These are phyloP conservation scores for Boletus reticuloceps DNA, from an alignment of 768 basidiomycete genomes.

Conservation along the genomic window DNA sequence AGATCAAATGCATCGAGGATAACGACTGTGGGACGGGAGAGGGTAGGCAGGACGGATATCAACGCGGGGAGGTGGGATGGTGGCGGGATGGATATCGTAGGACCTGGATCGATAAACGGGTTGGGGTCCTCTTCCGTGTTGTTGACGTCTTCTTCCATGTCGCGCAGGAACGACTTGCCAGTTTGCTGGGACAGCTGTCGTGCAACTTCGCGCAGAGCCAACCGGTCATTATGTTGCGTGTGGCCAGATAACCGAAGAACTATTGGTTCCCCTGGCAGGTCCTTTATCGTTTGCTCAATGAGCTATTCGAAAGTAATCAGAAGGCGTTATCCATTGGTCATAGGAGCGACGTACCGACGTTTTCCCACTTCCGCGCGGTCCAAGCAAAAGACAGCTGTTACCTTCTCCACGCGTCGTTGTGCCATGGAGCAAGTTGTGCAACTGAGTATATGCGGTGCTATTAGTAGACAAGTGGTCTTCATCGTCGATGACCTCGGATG, in stretches of 20 bases:
- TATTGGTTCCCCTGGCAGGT: conserved; percentile 53
- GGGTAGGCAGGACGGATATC: conserved; percentile 74
- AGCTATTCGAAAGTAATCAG: conserved; percentile 40
- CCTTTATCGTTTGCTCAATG: conserved; percentile 53
- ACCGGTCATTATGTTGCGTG: conserved; percentile 78
- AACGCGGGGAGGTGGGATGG: conserved; percentile 70
- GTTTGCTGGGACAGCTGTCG: conserved; percentile 79
- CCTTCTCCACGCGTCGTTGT: conserved; percentile 83
- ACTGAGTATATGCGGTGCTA: conserved; percentile 49
- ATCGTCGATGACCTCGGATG: conserved; percentile 26
- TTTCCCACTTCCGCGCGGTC: conserved; percentile 86
- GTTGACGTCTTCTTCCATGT: conserved; percentile 28
- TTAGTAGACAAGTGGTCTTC: conserved; percentile 45
- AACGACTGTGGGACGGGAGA: conserved; percentile 76
- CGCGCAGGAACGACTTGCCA: conserved; percentile 51
- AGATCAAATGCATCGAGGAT: conserved; percentile 92
- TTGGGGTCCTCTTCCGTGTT: conserved; percentile 44
- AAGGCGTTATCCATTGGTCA: neutral
- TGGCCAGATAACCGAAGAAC: conserved; percentile 83
- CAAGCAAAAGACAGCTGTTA: conserved; percentile 87
- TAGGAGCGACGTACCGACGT: conserved; percentile 48
- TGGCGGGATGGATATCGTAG: conserved; percentile 48
- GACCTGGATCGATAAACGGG: conserved; percentile 44
- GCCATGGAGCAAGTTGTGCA: conserved; percentile 65
- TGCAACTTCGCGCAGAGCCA: conserved; percentile 92